Evolutionary conservation across 768 basidiomycete genomes (phyloP).

Genomic region (Boletus patriciae): DNA sequence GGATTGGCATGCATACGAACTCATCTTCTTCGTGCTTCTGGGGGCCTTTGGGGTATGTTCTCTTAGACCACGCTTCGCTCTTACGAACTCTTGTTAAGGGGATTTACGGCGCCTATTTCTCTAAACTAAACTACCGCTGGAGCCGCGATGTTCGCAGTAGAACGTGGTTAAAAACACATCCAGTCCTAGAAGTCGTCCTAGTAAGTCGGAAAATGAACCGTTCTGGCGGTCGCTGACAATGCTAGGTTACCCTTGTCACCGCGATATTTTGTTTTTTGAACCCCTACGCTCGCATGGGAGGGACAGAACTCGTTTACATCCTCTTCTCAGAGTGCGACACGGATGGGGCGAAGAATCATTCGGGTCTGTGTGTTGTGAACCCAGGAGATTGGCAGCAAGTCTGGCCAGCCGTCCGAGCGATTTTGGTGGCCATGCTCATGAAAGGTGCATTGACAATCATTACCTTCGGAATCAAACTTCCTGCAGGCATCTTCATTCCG

Average conservation of each 20-base stretch:
- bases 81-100: slow-evolving; percentile 51
- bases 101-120: slow-evolving; percentile 91
- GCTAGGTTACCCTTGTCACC: slow-evolving; percentile 76
- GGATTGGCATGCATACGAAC: slow-evolving; percentile 93
- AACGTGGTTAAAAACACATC: slow-evolving; percentile 79
- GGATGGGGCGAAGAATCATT: slow-evolving; percentile 53
- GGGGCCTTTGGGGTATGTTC: slow-evolving; percentile 82
- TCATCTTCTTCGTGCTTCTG: slow-evolving; percentile 79
- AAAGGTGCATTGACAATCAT: slow-evolving; percentile 80
- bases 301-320: slow-evolving; percentile 91
- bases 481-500: slow-evolving; percentile 96
- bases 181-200: slow-evolving; percentile 78
- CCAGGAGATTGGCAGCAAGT: slow-evolving; percentile 55
- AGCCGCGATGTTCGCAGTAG: slow-evolving; percentile 76
- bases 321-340: slow-evolving; percentile 84
- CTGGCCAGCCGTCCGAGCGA: slow-evolving; percentile 60
- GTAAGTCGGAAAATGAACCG: slow-evolving; percentile 43
- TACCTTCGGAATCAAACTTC: slow-evolving; percentile 90
- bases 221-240: slow-evolving; percentile 11
- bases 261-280: slow-evolving; percentile 81
- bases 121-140: slow-evolving; percentile 89
- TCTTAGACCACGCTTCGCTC: neutral
- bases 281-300: slow-evolving; percentile 89
- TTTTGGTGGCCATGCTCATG: slow-evolving; percentile 76
- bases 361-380: slow-evolving; percentile 70